Evolutionary conservation across 495 filamentous ascomycete species (phyloP), one percentile per base, ranked within the genome.

Genomic region (Corynascus novoguineensis): DNA sequence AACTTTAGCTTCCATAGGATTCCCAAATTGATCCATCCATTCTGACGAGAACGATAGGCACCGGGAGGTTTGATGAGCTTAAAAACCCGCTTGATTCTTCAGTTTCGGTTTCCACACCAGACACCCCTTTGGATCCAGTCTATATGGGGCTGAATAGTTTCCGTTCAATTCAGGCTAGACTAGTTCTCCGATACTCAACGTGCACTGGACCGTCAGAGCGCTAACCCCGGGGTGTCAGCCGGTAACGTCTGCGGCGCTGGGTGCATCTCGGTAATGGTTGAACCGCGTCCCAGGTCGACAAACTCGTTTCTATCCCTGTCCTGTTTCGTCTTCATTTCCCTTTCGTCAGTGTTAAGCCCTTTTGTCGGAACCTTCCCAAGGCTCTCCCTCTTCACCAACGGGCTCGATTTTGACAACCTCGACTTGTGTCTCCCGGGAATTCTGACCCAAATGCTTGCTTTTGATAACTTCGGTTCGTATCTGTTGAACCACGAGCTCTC

Each of bases 201-300:
- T n/a, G n/a, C n/a, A n/a, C n/a, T n/a, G 40, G 9, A 24, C 24
- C 5, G 2, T 29, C 42, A 46, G 2, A 29, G 27, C 10, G 48
- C 32, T 37, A 50, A 38, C 4, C 48, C 48, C 24, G 46, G 46
- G 1, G 46, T 49, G 28, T 19, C 27, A 10, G 46, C 9, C 2
- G 41, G 46, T 9, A 22, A 17, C 15, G 2, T 9, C 5, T 32
- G 37, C 25, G 21, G 5, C 1, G 21, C 10, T 21, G 40, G 10
- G 21, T 17, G 24, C 35, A n/a, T n/a, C n/a, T n/a, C n/a, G 50
- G 17, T 25, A 7, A 3, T 4, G 10, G 24, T 24, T 31, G 50
- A 27, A 10, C 34, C 49, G 6, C 53, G 46, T 29, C 57, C 59
- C 5, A 60, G 31, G 46, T 60, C 59, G 4, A 52, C 42, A 21